Evolutionary conservation across 1,139 yeast species (phyloP).

Genomic region (Eremothecium coryli): DNA sequence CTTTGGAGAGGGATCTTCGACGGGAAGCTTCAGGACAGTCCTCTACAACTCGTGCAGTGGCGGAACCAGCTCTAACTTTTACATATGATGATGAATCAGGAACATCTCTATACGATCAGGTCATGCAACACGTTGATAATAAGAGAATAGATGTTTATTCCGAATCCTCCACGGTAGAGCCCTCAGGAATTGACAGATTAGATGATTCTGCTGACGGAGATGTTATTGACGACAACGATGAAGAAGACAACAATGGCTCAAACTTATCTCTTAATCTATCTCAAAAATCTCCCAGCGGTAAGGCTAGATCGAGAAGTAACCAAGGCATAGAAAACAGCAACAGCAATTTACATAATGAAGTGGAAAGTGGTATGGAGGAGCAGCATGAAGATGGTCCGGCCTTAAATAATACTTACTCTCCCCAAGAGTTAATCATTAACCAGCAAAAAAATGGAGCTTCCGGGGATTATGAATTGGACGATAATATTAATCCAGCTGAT

Average conservation of each 20-base stretch:
- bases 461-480: slow-evolving; percentile 7
- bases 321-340: background rate
- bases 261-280: background rate
- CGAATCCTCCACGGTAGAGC: slow-evolving; percentile 4
- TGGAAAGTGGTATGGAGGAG: background rate
- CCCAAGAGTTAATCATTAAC: slow-evolving; percentile 8
- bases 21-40: slow-evolving; percentile 52
- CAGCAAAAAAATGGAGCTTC: background rate
- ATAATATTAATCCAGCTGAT: slow-evolving; percentile 7
- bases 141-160: slow-evolving; percentile 12
- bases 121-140: slow-evolving; percentile 17
- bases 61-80: slow-evolving; percentile 59
- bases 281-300: background rate
- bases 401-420: slow-evolving; percentile 6
- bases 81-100: slow-evolving; percentile 33
- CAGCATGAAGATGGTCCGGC: slow-evolving; percentile 1
- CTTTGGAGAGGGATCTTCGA: slow-evolving; percentile 84
- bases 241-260: background rate
- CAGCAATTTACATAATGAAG: background rate
- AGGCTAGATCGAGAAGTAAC: background rate
- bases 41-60: slow-evolving; percentile 51
- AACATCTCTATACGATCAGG: slow-evolving; percentile 23
- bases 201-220: slow-evolving; percentile 1
- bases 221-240: slow-evolving; percentile 1
- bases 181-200: background rate